phyloP scores from a whole-genome alignment of 148 eudicot species.

The Vaccinium darrowii region DNA sequence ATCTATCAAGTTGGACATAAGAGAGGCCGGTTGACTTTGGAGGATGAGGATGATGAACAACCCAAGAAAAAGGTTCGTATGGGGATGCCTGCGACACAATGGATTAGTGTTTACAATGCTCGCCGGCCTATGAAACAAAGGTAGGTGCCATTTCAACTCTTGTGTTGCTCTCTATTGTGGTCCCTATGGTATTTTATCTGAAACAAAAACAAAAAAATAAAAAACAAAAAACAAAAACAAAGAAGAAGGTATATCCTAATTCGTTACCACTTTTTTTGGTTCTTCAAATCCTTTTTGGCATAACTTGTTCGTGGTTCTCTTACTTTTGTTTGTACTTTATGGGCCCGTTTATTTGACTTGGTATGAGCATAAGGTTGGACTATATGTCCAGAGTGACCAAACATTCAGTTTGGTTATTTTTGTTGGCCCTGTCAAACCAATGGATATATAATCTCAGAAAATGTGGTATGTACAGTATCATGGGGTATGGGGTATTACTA shows the following conservation, averaged over 20 bases:
- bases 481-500: too few relatives aligned
- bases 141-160: constrained; percentile 25
- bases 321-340: background rate
- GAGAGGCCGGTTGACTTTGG: constrained; percentile 59
- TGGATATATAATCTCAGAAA: background rate
- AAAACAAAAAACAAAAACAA: too few relatives aligned
- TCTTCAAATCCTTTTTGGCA: background rate
- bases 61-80: constrained; percentile 72
- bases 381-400: background rate
- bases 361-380: background rate
- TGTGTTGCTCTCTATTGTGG: background rate
- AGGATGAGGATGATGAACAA: constrained; percentile 64
- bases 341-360: background rate
- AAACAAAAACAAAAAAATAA: too few relatives aligned
- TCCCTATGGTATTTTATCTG: background rate
- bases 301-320: background rate
- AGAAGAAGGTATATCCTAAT: background rate
- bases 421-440: background rate
- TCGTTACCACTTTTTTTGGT: background rate
- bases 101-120: constrained; percentile 80
- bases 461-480: background rate
- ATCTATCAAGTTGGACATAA: constrained; percentile 72
- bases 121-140: constrained; percentile 83
- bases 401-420: background rate
- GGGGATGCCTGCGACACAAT: constrained; percentile 85